Evolutionary conservation across 805 yeast species (phyloP), one percentile per base, ranked within the genome.

Genomic region (Ogataea allantospora): DNA sequence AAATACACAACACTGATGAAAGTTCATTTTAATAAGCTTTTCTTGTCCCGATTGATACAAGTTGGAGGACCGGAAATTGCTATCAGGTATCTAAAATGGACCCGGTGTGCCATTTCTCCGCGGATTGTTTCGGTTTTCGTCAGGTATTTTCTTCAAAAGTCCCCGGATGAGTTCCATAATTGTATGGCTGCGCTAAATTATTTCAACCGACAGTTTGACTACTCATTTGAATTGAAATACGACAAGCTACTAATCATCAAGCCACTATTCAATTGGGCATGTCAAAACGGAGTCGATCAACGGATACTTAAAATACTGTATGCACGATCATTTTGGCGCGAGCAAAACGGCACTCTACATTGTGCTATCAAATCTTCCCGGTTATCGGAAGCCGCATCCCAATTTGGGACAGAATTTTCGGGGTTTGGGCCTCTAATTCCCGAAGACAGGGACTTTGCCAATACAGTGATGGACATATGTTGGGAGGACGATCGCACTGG

Each of bases 181-280:
- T 37, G 41, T 4, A 20, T 43, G 17, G 47, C 47, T 15, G 27
- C 35, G 5, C 11, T 39, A 13, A 43, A 43, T 22, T 39, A 36
- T 13, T 30, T 43, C 19, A 30, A 25, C n/a, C 9, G 23, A 8
- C 35, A 26, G 20, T 37, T 18, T 24, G 18, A 23, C 8, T 33
- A 39, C 13, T 20, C 21, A 12, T 4, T 23, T 14, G 21, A 19
- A 6, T 9, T 30, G 26, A 29, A 30, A 15, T 30, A 30, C 27
- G 40, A 36, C 16, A 36, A 36, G 26, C 15, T 19, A 20, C 30
- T 29, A 14, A 21, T 10, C 19, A 16, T 37, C 22, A 31, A 25
- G 24, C 36, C 36, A 19, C 16, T 37, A n/a, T 37, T 26, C 28
- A 27, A 19, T 10, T 29, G 34, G 2, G 40, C 40, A 10, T 16